Evolutionary conservation across 768 basidiomycete genomes (phyloP), one percentile per base, ranked within the genome.

Genomic region (Leccinum sublutescens): DNA sequence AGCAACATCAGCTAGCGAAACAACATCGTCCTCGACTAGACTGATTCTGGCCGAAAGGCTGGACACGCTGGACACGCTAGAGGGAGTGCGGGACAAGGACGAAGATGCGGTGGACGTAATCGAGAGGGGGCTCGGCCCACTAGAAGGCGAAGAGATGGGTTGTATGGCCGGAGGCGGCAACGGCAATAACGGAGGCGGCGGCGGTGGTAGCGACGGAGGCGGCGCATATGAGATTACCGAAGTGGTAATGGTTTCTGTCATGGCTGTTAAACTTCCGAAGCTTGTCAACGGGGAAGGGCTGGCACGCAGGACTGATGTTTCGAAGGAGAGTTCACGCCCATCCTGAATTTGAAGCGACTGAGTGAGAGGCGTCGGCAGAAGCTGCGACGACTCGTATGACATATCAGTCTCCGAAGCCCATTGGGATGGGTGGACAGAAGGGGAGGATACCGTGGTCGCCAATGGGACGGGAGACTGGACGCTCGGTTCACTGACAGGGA

Each of bases 331-430:
- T 62, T 92, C 91, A 9, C 65, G 69, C 4, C 79, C 81, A 48
- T 93, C 89, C 1, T 81, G 83, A 48, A 91, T 69, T 0, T 76
- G 74, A 5, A 74, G 62, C 5, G 79, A 78, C 50, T 74, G 79
- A 4, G 83, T 76, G 21, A 87, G 86, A 17, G 87, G 88, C 2
- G 91, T 91, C 1, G 90, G 85, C 5, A 76, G 77, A 23, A 93
- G 76, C n/a, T 88, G 75, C 1, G 89, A 88, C 0, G 91, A 91
- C 21, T 92, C 90, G 61, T 88, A 93, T 0, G 91, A 87, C 10
- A 78, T 68, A 55, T 89, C 85, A 0, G 85, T 87, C 65, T 85
- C 85, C 3, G 79, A 70, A 2, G 81, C 84, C 87, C 88, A 92
- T 25, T 77, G 64, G 48, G 80, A 77, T 57, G 75, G 73, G 50